Evolutionary conservation across 2,329 filamentous ascomycete genomes (phyloP), one percentile per base, ranked within the genome.

Genomic region (Graphiopsis chlorocephala): DNA sequence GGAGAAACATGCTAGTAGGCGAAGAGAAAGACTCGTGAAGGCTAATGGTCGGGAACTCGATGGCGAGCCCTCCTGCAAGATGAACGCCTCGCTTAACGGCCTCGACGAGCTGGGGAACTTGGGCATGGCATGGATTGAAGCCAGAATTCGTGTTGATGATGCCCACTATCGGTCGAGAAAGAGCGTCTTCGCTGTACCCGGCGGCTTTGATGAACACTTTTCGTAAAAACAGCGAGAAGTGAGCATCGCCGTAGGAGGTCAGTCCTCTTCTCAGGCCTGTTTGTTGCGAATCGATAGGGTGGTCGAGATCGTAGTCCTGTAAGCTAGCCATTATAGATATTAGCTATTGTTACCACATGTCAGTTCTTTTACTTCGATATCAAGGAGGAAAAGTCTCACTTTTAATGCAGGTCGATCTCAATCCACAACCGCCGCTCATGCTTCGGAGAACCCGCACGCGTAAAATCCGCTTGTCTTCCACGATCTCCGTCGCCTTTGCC

Each of bases 121-220:
- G 91, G 66, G 52, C 88, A 70, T 92, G 89, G 73, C 90, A 92
- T 0, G 89, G 88, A 72, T 92, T 92, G 79, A 91, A 90, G 66
- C 84, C 83, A 0, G 88, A 91, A 71, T 85, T 87, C 0, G 90
- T 92, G 75, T 92, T 90, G 74, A 90, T 85, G 66, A 92, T 88
- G 57, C 89, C 89, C n/a, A 92, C 81, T 63, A 92, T 90, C 2
- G 90, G 89, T 1, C 88, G 79, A 0, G 86, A 87, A 0, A 92
- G 83, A 0, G 89, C 86, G 71, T 90, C 88, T 68, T 92, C 89
- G 65, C 85, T 87, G 74, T 91, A 92, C 0, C 90, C 90, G 1
- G 91, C 81, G 0, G 89, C 88, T 75, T 92, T 92, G 79, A 92
- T 91, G 75, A 92, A 92, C 26, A 88, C 89, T 71, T 92, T 92